These are phyloP conservation scores for Coemansia sp. DNA, from an alignment of 192 early-diverging fungal genomes.

Conservation along the genomic window DNA sequence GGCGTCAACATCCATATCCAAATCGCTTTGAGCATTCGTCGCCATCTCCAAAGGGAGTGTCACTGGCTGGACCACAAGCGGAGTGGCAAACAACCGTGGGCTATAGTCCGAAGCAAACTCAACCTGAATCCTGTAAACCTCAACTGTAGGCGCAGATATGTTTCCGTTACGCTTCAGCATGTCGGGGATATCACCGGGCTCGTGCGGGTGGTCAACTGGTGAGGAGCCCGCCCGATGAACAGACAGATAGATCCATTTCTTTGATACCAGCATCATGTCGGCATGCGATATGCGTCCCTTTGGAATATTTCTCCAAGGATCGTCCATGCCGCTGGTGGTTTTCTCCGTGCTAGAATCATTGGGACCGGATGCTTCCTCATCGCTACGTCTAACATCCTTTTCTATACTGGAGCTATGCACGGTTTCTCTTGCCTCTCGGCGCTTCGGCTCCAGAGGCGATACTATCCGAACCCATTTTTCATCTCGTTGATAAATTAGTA, in stretches of 20 bases:
- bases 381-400: background rate
- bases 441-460: constrained; percentile 33
- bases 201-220: constrained; percentile 40
- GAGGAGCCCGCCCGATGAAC: constrained; percentile 43
- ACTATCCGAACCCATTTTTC: constrained; percentile 49
- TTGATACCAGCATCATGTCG: constrained; percentile 56
- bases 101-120: constrained; percentile 56
- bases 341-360: constrained; percentile 6
- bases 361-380: background rate
- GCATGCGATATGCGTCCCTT: constrained; percentile 50
- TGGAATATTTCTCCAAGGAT: constrained; percentile 52
- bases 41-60: constrained; percentile 23
- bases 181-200: constrained; percentile 36
- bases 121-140: constrained; percentile 52
- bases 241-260: constrained; percentile 54
- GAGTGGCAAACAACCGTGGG: constrained; percentile 52
- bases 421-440: constrained; percentile 9
- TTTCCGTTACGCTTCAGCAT: constrained; percentile 27
- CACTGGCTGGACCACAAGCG: constrained; percentile 48
- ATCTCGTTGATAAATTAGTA: constrained; percentile 52
- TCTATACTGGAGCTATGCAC: background rate
- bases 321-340: constrained; percentile 7
- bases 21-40: constrained; percentile 1
- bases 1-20: constrained; percentile 16
- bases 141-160: constrained; percentile 42